These are phyloP conservation scores for Xeromyces bisporus DNA, from an alignment of 495 filamentous ascomycete species.

Conservation along the genomic window DNA sequence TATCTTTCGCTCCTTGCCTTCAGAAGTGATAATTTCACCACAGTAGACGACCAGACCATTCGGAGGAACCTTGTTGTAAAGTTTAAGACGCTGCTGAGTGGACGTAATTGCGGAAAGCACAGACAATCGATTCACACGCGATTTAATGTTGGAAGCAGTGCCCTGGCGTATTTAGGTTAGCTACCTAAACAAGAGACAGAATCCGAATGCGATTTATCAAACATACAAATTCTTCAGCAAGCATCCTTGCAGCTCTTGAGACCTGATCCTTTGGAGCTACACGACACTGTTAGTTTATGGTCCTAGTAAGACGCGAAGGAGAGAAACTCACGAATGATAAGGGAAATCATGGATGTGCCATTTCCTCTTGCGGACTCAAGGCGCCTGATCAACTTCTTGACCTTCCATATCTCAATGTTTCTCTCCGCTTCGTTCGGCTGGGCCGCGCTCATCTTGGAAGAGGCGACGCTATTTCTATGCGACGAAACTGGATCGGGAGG, in stretches of 20 bases:
- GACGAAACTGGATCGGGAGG: conserved; percentile 10
- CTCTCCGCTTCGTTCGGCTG: conserved; percentile 91
- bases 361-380: conserved; percentile 86
- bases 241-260: conserved; percentile 92
- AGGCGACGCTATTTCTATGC: conserved; percentile 14
- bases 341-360: conserved; percentile 95
- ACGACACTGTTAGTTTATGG: conserved; percentile 1
- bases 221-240: conserved; percentile 98
- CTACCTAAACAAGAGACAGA: conserved; percentile 8
- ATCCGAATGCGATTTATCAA: background rate
- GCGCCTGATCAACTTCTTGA: conserved; percentile 96
- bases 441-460: conserved; percentile 71
- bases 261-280: conserved; percentile 94
- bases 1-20: conserved; percentile 97
- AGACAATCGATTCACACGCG: conserved; percentile 93
- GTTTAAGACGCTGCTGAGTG: conserved; percentile 93
- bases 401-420: conserved; percentile 77
- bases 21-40: conserved; percentile 97
- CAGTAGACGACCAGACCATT: conserved; percentile 98
- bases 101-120: conserved; percentile 96
- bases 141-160: conserved; percentile 98
- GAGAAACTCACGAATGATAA: conserved; percentile 73
- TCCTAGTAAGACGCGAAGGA: too few species aligned
- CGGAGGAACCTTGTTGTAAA: conserved; percentile 95
- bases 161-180: conserved; percentile 35